Base-by-base conservation (phyloP, 257 asterid genomes). In the Eucommia ulmoides region DNA sequence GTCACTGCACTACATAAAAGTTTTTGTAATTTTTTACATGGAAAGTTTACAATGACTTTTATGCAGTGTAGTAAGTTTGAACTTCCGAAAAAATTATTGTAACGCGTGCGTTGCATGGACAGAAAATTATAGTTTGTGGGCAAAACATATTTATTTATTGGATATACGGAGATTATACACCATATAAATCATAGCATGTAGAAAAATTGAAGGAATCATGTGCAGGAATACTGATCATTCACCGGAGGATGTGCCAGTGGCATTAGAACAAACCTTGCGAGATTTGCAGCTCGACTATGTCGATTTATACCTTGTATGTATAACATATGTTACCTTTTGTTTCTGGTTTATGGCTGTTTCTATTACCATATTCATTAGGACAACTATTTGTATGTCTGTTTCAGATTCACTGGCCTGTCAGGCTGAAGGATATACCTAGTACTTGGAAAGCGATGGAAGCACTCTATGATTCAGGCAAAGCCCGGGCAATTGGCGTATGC, bases 371-470 rank as follows among this genome's bases (percentile, higher is more conserved):
- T 29, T 29, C 12, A 29, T n/a, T n/a, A n/a, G n/a, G n/a, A n/a
- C n/a, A n/a, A n/a, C n/a, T n/a, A n/a, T n/a, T n/a, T n/a, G n/a
- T n/a, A n/a, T n/a, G n/a, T n/a, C n/a, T n/a, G n/a, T 41, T 60
- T 22, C 65, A 85, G 96, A 74, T 85, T 33, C 93, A 85, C 49
- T 79, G 93, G 92, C 96, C 93, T 19, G 69, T 71, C 50, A 71
- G 83, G 56, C 9, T 69, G 73, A 82, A 75, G 69, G 82, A 85
- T 63, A 77, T 80, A 61, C 85, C 88, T 52, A 58, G 67, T 59
- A 79, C 91, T 49, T 85, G 96, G 96, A 60, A 59, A 50, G 91
- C 82, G 14, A 79, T 85, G 93, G 96, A 85, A 64, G 74, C 81
- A 45, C 77, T 75, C 23, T 73, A 60, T 55, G 82, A 82, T 63